phyloP scores from a whole-genome alignment of 495 filamentous ascomycete genomes.

The Podospora tetraspora region DNA sequence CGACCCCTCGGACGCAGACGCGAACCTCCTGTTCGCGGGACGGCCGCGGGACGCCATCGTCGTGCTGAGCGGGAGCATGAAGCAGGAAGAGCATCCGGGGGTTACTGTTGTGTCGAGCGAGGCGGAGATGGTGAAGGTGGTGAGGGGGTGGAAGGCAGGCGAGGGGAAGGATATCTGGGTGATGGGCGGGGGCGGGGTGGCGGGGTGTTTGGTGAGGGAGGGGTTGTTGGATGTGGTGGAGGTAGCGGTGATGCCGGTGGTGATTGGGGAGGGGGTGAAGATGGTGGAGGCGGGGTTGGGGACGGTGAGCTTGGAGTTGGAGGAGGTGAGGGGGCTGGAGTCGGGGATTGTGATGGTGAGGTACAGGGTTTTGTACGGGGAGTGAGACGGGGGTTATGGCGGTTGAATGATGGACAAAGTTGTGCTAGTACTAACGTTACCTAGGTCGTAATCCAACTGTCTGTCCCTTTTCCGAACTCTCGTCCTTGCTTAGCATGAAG shows the following conservation, averaged over 20 bases:
- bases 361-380: constrained; percentile 9
- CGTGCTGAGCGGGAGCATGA: constrained; percentile 5
- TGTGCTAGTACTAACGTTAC: too few relatives aligned
- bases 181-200: constrained; percentile 19
- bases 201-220: constrained; percentile 8
- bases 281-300: constrained; percentile 4
- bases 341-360: constrained; percentile 18
- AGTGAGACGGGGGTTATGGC: too few relatives aligned
- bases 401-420: too few relatives aligned
- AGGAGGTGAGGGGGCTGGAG: constrained; percentile 3
- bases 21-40: constrained; percentile 4
- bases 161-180: constrained; percentile 17
- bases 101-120: constrained; percentile 9
- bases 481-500: too few relatives aligned
- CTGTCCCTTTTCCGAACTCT: too few relatives aligned
- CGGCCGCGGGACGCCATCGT: constrained; percentile 1
- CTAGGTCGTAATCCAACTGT: too few relatives aligned
- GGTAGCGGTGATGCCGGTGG: constrained; percentile 21
- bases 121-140: background rate
- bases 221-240: constrained; percentile 19
- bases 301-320: constrained; percentile 7
- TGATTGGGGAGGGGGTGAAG: constrained; percentile 12
- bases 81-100: background rate
- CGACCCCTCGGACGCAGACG: background rate
- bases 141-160: constrained; percentile 3